These are phyloP conservation scores for Melanomma pulvis-pyrius DNA, from an alignment of 495 filamentous ascomycete species.

Conservation along the genomic window DNA sequence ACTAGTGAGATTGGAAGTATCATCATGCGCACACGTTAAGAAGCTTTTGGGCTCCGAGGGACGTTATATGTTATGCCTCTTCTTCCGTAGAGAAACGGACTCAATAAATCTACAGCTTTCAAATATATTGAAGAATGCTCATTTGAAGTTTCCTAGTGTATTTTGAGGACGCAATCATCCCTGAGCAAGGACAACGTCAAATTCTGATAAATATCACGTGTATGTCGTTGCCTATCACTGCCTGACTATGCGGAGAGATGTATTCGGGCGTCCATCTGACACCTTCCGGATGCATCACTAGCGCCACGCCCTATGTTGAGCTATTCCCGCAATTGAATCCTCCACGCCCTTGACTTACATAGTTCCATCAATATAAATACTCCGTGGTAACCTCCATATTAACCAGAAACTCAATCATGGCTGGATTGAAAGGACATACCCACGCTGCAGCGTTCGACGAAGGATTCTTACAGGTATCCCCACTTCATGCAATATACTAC, in stretches of 20 bases:
- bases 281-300: background rate
- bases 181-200: too few species aligned
- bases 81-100: too few species aligned
- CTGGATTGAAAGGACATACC: constrained; percentile 8
- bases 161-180: too few species aligned
- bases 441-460: constrained; percentile 29
- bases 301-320: background rate
- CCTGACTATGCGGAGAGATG: background rate
- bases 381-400: background rate
- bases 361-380: background rate
- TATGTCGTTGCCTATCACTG: background rate
- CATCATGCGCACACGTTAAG: too few species aligned
- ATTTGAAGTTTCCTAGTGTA: too few species aligned
- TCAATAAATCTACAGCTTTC: too few species aligned
- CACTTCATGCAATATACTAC: constrained; percentile 49
- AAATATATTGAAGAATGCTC: too few species aligned
- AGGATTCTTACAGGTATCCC: constrained; percentile 45
- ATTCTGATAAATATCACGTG: background rate
- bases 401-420: background rate
- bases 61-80: too few species aligned
- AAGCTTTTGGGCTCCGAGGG: too few species aligned
- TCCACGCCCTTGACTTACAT: background rate
- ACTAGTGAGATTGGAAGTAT: too few species aligned
- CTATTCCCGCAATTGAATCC: background rate
- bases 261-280: background rate